Evolutionary conservation across 1,284 basidiomycete species (phyloP), one percentile per base, ranked within the genome.

Genomic region (Rhodotorula mucilaginosa): DNA sequence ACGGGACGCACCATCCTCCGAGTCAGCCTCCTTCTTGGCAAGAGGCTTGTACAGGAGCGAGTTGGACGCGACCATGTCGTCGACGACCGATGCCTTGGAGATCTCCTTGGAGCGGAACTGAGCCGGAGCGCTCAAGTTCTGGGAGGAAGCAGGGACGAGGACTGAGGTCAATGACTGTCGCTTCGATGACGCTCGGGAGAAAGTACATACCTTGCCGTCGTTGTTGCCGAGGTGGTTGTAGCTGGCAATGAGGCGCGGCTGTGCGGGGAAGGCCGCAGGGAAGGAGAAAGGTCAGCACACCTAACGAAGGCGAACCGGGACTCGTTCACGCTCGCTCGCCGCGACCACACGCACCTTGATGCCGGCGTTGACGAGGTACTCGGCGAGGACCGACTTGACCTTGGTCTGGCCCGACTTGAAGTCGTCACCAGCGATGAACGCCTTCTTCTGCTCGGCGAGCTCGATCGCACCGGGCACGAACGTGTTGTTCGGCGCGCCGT

Each of bases 191-290:
- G 15, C 39, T 4, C 3, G 21, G 7, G 13, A 6, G 10, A 26
- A 34, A 19, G 10, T 39, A 13, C 39, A 16, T 26, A 64, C 62
- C 60, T 68, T 52, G 47, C 94, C 95, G 81, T 97, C 95, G 82
- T 98, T 98, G 87, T 98, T 98, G 56, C 97, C 96, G 65, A 99
- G 88, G 83, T 99, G 96, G 87, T 98, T 99, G 87, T 99, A 99
- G 47, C 91, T 94, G 39, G 70, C 70, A 51, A 72, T 72, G 29
- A 72, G 57, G 26, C 64, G 64, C 5, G 70, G 70, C 62, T 68
- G 61, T 16, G 46, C 34, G 34, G 7, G 4, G 34, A 34, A 34
- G 34, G 34, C 4, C 31, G 23, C 5, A 21, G 3, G 6, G 8
- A 19, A 15, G 48, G 5, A 18, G 7, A 31, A 18, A 23, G 12